phyloP scores from a whole-genome alignment of 495 filamentous ascomycete species.

The Penicillium simplicissimum region DNA sequence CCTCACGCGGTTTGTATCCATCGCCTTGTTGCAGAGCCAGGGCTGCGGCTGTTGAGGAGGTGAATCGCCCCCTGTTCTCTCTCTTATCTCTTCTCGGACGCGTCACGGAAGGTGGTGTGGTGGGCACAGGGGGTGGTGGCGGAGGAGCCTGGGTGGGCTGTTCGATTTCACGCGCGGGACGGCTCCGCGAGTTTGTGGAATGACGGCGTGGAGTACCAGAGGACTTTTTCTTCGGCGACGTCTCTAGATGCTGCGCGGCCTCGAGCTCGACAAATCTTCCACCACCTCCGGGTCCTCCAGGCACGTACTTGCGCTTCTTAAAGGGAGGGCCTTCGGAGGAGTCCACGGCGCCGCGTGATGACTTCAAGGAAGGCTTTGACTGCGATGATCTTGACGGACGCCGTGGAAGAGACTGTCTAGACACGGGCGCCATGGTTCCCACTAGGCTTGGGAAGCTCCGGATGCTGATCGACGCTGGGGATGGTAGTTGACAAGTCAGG shows the following conservation, averaged over 20 bases:
- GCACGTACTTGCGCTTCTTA: slow-evolving; percentile 66
- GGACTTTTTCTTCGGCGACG: slow-evolving; percentile 20
- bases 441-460: slow-evolving; percentile 12
- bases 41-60: slow-evolving; percentile 80
- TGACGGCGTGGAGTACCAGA: slow-evolving; percentile 22
- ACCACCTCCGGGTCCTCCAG: slow-evolving; percentile 78
- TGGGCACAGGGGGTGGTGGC: slow-evolving; percentile 39
- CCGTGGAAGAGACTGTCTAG: slow-evolving; percentile 31
- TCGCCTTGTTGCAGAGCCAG: slow-evolving; percentile 85
- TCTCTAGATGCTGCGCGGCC: slow-evolving; percentile 38
- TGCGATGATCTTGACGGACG: slow-evolving; percentile 37
- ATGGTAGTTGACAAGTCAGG: slow-evolving; percentile 28
- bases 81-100: slow-evolving; percentile 55
- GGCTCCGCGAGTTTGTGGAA: slow-evolving; percentile 33
- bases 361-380: slow-evolving; percentile 36
- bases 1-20: slow-evolving; percentile 94
- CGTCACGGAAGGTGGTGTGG: slow-evolving; percentile 45
- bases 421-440: slow-evolving; percentile 27
- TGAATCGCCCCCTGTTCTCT: slow-evolving; percentile 57
- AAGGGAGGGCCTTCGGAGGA: slow-evolving; percentile 48
- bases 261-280: slow-evolving; percentile 72
- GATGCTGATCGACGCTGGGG: slow-evolving; percentile 20
- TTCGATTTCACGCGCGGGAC: slow-evolving; percentile 30
- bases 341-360: slow-evolving; percentile 34
- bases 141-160: slow-evolving; percentile 33